Evolutionary conservation across 2,329 filamentous ascomycete genomes (phyloP).

Genomic region (Fonsecaea nubica): DNA sequence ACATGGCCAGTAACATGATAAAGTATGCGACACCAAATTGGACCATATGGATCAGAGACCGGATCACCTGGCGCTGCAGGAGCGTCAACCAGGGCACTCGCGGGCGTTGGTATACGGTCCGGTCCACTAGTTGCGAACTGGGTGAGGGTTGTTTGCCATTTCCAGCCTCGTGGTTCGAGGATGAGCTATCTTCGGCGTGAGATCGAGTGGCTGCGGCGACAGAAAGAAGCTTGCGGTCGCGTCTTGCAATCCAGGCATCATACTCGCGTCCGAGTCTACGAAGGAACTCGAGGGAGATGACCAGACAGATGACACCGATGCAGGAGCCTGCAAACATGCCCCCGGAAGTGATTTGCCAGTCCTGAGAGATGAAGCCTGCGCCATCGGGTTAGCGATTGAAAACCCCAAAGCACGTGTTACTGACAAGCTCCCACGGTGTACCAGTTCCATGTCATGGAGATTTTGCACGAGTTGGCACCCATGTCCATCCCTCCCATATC

Average conservation of each 20-base stretch:
- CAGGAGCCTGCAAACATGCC: constrained; percentile 10
- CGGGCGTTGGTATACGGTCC: neutral
- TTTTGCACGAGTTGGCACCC: constrained; percentile 13
- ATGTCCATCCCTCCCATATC: constrained; percentile 12
- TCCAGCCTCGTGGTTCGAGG: neutral
- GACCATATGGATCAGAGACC: constrained; percentile 33
- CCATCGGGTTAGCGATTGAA: constrained; percentile 33
- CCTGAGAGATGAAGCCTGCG: constrained; percentile 68
- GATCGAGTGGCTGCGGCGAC: constrained; percentile 17
- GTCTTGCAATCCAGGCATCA: constrained; percentile 62
- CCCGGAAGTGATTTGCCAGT: constrained; percentile 70
- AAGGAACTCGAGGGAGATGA: constrained; percentile 73
- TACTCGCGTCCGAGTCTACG: constrained; percentile 75
- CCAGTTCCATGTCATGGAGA: constrained; percentile 76
- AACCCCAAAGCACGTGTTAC: constrained; percentile 58
- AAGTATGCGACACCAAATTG: constrained; percentile 57
- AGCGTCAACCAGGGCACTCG: neutral
- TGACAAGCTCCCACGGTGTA: constrained; percentile 63
- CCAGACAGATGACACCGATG: constrained; percentile 70
- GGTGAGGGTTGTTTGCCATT: neutral
- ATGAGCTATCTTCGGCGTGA: neutral
- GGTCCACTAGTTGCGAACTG: constrained; percentile 31
- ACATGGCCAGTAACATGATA: constrained; percentile 71
- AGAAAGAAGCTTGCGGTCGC: constrained; percentile 33
- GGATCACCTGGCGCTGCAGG: constrained; percentile 28